Evolutionary conservation across 306 rosid genomes (phyloP).

Genomic region (Notholithocarpus densiflorus): DNA sequence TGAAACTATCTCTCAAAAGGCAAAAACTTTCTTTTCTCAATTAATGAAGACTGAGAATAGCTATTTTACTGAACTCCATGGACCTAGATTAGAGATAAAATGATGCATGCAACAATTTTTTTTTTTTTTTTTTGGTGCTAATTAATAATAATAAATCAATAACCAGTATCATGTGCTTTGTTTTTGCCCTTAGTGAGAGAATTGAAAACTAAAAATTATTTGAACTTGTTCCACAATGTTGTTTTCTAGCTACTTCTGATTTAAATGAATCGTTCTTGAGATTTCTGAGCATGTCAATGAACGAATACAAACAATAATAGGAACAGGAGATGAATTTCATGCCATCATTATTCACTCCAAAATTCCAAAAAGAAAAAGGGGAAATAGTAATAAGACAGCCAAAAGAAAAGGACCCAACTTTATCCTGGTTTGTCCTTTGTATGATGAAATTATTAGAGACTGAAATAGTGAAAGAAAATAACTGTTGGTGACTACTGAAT

Average conservation of each 20-base stretch:
- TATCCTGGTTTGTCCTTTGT: slow-evolving; percentile 22
- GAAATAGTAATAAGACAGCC: slow-evolving; percentile 20
- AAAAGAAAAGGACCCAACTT: slow-evolving; percentile 25
- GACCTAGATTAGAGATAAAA: too few relatives aligned
- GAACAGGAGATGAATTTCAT: slow-evolving; percentile 14
- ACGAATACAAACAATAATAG: slow-evolving; percentile 1
- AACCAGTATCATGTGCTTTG: neutral
- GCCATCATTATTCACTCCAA: slow-evolving; percentile 6
- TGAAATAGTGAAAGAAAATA: neutral
- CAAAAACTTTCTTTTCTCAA: too few relatives aligned
- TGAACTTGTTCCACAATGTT: neutral
- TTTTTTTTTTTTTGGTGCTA: neutral
- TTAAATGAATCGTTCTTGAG: slow-evolving; percentile 14
- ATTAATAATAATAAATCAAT: neutral
- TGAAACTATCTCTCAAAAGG: too few relatives aligned
- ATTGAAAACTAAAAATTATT: neutral
- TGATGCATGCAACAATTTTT: too few relatives aligned
- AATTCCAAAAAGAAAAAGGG: slow-evolving; percentile 10
- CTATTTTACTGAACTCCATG: too few relatives aligned
- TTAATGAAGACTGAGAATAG: too few relatives aligned
- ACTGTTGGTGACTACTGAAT: neutral
- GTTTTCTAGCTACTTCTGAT: too few relatives aligned
- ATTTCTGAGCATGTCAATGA: slow-evolving; percentile 8
- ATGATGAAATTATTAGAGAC: neutral
- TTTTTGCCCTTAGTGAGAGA: neutral